A percentile compares a stretch with the other conserved stretches of the same genome.
Conservation (phyloP, 352 stramenopile genomes). For the Pythium biforme region DNA sequence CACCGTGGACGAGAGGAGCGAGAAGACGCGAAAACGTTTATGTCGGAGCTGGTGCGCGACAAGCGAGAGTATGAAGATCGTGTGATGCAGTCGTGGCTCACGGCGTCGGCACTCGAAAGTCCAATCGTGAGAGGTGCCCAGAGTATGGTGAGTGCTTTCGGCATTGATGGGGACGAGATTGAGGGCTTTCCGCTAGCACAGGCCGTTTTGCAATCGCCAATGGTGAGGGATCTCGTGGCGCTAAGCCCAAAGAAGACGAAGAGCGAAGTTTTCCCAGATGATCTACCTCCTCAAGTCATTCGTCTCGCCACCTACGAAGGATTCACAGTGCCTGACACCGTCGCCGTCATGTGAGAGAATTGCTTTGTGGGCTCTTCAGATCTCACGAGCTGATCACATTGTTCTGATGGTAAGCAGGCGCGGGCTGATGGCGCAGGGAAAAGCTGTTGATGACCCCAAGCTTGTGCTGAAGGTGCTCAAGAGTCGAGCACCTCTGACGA, state of each 20-base stretch:
- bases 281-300: slow-evolving; percentile 50
- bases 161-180: background rate
- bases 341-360: slow-evolving; percentile 54
- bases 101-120: slow-evolving; percentile 46
- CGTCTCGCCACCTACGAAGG: slow-evolving; percentile 51
- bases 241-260: slow-evolving; percentile 47
- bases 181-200: slow-evolving; percentile 17
- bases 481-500: slow-evolving; percentile 51
- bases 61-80: slow-evolving; percentile 48
- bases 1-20: slow-evolving; percentile 44
- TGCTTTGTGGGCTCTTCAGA: background rate
- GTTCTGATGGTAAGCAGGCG: slow-evolving; percentile 30
- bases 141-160: slow-evolving; percentile 29
- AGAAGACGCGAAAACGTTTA: slow-evolving; percentile 48
- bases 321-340: slow-evolving; percentile 42
- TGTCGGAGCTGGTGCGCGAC: slow-evolving; percentile 43
- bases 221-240: slow-evolving; percentile 42
- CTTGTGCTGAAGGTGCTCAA: slow-evolving; percentile 43
- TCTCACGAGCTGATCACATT: background rate
- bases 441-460: slow-evolving; percentile 34
- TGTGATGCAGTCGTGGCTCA: slow-evolving; percentile 69
- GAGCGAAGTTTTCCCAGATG: slow-evolving; percentile 45
- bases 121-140: slow-evolving; percentile 41
- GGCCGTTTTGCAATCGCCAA: slow-evolving; percentile 31
- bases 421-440: slow-evolving; percentile 49